Conservation (phyloP, 352 stramenopile species). For the Chrysophaeum taylorii region DNA sequence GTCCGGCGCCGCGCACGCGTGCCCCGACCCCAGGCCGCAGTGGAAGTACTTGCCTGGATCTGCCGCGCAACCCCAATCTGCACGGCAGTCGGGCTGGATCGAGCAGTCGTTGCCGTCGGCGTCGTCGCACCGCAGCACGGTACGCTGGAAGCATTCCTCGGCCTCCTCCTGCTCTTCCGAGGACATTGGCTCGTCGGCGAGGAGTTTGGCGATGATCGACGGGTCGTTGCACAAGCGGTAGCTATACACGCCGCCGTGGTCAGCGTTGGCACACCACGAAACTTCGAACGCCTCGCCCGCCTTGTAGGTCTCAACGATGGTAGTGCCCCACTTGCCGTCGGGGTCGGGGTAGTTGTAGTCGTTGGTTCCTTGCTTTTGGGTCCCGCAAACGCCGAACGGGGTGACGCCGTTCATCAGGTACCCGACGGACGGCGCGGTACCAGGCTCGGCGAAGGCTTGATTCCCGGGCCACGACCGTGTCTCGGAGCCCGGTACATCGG, state of each 20-base stretch:
- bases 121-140: conserved; percentile 1
- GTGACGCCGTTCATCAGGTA: too few species aligned
- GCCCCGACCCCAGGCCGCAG: too few species aligned
- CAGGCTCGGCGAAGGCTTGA: too few species aligned
- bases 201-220: not conserved
- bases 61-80: not conserved
- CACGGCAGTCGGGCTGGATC: not conserved
- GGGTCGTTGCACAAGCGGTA: conserved; percentile 6
- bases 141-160: conserved; percentile 8
- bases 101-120: not conserved
- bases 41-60: not conserved
- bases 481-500: too few species aligned
- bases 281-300: not conserved
- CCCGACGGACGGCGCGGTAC: too few species aligned
- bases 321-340: not conserved
- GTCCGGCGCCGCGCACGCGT: too few species aligned
- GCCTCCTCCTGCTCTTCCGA: not conserved
- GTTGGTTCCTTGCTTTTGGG: not conserved
- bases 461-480: too few species aligned
- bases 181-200: not conserved
- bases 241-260: not conserved
- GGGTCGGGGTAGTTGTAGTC: not conserved
- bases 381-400: conserved; percentile 13
- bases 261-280: not conserved
- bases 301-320: not conserved